phyloP scores from a whole-genome alignment of 169 alveolate genomes.

The Babesia sp. region DNA sequence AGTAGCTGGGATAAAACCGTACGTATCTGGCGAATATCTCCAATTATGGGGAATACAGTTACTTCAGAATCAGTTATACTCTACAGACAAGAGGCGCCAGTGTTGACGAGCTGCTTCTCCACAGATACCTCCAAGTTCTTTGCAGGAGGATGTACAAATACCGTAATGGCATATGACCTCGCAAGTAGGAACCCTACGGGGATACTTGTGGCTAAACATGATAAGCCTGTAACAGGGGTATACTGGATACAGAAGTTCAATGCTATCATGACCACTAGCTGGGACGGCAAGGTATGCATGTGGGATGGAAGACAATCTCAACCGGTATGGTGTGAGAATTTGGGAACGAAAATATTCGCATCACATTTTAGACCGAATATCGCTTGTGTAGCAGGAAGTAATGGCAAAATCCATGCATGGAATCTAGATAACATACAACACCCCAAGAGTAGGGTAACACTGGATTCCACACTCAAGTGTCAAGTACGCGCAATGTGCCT shows the following conservation, averaged over 20 bases:
- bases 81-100: conserved; percentile 62
- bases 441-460: conserved; percentile 34
- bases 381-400: conserved; percentile 55
- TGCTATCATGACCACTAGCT: conserved; percentile 46
- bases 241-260: conserved; percentile 58
- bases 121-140: conserved; percentile 46
- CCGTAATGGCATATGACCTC: conserved; percentile 60
- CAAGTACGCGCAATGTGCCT: conserved; percentile 52
- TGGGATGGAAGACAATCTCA: conserved; percentile 68
- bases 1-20: conserved; percentile 70
- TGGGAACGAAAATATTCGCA: conserved; percentile 58
- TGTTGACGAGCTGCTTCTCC: conserved; percentile 49
- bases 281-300: conserved; percentile 63
- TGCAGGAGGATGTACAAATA: conserved; percentile 64
- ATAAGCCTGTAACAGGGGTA: conserved; percentile 61
- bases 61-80: conserved; percentile 35
- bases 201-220: conserved; percentile 58
- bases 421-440: conserved; percentile 53
- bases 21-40: conserved; percentile 50
- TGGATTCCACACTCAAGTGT: conserved; percentile 53
- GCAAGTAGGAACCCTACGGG: conserved; percentile 42
- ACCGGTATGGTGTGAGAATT: conserved; percentile 62
- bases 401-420: conserved; percentile 54
- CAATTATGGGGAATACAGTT: conserved; percentile 24
- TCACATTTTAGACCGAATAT: conserved; percentile 56